phyloP scores from a whole-genome alignment of 352 stramenopile genomes.

The Globisporangium cederbergense region DNA sequence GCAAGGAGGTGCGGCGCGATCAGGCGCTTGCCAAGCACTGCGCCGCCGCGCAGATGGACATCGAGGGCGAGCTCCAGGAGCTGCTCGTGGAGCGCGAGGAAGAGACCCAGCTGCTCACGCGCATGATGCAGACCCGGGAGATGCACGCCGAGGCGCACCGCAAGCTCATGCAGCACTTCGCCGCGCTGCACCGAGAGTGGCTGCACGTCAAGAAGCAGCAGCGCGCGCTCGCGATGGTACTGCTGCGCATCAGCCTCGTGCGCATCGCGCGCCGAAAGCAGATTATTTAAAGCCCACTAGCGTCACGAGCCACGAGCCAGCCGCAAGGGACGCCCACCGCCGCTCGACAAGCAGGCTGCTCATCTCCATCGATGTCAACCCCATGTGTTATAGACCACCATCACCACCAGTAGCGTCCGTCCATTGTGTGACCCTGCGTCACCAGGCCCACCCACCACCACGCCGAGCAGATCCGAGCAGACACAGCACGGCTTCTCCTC shows the following conservation, averaged over 20 bases:
- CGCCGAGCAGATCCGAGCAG: conserved; percentile 8
- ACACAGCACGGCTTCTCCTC: background rate
- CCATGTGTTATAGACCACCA: background rate
- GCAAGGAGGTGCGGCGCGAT: conserved; percentile 15
- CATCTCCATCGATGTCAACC: background rate
- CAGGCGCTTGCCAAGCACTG: conserved; percentile 18
- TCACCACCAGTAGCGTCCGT: conserved; percentile 3
- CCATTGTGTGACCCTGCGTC: background rate
- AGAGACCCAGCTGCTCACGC: conserved; percentile 21
- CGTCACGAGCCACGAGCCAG: background rate
- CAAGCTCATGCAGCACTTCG: conserved; percentile 24
- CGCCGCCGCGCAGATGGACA: conserved; percentile 12
- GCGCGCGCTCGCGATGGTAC: conserved; percentile 20
- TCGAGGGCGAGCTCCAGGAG: conserved; percentile 20
- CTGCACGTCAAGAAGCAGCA: conserved; percentile 23
- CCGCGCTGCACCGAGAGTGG: conserved; percentile 19
- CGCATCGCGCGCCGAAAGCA: conserved; percentile 18
- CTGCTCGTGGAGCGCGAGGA: conserved; percentile 19
- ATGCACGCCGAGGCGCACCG: conserved; percentile 21
- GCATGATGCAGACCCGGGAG: conserved; percentile 22
- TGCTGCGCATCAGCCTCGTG: conserved; percentile 22
- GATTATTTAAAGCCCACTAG: conserved; percentile 8
- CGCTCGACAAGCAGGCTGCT: background rate
- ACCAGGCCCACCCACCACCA: background rate
- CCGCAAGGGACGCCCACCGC: background rate